Conservation (phyloP, 2,329 filamentous ascomycete species). For the Cytospora piceicola region DNA sequence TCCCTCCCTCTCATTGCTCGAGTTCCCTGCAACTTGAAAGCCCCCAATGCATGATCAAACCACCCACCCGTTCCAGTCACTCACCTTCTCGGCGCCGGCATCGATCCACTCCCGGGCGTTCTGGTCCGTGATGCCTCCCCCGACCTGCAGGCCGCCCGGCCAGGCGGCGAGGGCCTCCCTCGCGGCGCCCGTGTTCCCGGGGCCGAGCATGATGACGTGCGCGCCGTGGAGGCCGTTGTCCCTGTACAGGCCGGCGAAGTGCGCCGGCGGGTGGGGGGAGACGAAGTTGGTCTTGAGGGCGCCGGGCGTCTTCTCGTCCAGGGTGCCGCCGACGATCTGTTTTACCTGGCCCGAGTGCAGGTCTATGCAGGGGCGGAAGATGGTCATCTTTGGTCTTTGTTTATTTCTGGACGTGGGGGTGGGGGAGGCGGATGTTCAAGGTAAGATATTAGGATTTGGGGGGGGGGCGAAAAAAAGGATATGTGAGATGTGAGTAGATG, state of each 20-base stretch:
- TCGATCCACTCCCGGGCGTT: constrained; percentile 89
- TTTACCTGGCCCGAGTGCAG: constrained; percentile 97
- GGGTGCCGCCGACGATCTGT: constrained; percentile 95
- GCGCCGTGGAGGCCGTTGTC: constrained; percentile 75
- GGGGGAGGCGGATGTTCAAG: background rate
- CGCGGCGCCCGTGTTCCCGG: constrained; percentile 81
- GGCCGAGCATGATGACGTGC: constrained; percentile 96
- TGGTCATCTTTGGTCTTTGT: constrained; percentile 75
- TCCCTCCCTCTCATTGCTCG: background rate
- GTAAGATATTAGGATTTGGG: background rate
- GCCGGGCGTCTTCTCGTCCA: constrained; percentile 64
- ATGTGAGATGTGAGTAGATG: background rate
- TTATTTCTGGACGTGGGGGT: background rate
- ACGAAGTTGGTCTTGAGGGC: constrained; percentile 90
- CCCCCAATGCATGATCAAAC: too few species aligned
- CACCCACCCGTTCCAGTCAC: constrained; percentile 22
- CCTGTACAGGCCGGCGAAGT: constrained; percentile 83
- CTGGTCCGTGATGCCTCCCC: constrained; percentile 86
- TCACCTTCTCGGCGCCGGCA: constrained; percentile 84
- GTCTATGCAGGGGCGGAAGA: constrained; percentile 95
- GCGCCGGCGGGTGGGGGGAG: constrained; percentile 76
- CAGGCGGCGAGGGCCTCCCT: constrained; percentile 76
- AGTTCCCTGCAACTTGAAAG: background rate
- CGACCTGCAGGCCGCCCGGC: constrained; percentile 82
- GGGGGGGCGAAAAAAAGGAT: too few species aligned